Percentiles rank a stretch among this genome's conserved stretches.
phyloP scores from a whole-genome alignment of 768 basidiomycete species.

The Tricholoma bakamatsutake region DNA sequence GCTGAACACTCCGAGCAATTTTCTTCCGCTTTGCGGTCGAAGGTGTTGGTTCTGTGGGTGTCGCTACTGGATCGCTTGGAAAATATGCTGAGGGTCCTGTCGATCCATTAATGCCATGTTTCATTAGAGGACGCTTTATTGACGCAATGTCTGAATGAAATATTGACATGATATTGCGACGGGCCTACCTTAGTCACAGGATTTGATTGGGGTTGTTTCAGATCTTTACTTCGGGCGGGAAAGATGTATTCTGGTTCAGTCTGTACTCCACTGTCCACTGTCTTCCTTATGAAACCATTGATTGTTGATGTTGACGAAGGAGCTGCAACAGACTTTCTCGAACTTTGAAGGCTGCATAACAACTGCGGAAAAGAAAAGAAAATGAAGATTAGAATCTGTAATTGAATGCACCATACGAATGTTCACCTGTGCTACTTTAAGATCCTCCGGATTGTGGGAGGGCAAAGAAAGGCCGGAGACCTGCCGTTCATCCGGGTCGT shows the following conservation, averaged over 20 bases:
- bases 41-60: conserved; percentile 26
- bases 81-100: conserved; percentile 6
- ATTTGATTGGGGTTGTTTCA: conserved; percentile 9
- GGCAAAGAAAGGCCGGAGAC: conserved; percentile 18
- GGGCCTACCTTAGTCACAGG: conserved; percentile 11
- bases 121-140: conserved; percentile 9
- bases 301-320: conserved; percentile 1
- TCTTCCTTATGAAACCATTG: conserved; percentile 15
- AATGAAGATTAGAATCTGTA: not conserved
- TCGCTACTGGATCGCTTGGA: conserved; percentile 18
- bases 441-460: conserved; percentile 39
- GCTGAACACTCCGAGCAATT: conserved; percentile 16
- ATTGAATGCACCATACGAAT: not conserved
- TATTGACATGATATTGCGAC: not conserved
- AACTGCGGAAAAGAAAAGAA: conserved; percentile 22
- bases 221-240: conserved; percentile 13
- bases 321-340: conserved; percentile 8
- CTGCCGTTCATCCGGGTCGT: conserved; percentile 46
- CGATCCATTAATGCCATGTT: conserved; percentile 11
- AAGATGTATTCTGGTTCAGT: conserved; percentile 20
- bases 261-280: conserved; percentile 23
- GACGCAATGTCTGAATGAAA: not conserved
- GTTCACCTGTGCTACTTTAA: conserved; percentile 53
- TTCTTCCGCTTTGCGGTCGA: conserved; percentile 36
- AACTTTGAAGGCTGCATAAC: conserved; percentile 31